Evolutionary conservation across 2,329 filamentous ascomycete genomes (phyloP).

Genomic region (Hansfordia pulvinata): DNA sequence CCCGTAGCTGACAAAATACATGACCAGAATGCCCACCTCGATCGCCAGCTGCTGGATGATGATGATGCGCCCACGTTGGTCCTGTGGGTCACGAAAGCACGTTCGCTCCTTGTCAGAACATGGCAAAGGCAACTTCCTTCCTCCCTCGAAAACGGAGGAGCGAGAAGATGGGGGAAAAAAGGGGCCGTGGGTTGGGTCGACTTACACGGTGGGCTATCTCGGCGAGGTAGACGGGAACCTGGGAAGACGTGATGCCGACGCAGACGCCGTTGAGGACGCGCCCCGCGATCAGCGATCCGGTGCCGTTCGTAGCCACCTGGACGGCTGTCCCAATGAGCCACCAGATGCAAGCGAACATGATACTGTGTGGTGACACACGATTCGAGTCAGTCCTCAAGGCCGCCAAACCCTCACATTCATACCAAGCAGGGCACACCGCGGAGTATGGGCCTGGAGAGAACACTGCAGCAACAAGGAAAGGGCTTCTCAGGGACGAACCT

Average conservation of each 20-base stretch:
- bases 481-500: slow-evolving; percentile 9
- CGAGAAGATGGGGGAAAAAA: too few relatives aligned
- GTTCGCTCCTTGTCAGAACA: neutral
- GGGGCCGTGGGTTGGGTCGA: too few relatives aligned
- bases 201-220: slow-evolving; percentile 40
- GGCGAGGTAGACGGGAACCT: slow-evolving; percentile 55
- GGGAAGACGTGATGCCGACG: slow-evolving; percentile 53
- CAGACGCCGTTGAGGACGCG: slow-evolving; percentile 50
- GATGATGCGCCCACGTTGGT: slow-evolving; percentile 47
- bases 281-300: slow-evolving; percentile 38
- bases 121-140: too few relatives aligned
- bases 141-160: too few relatives aligned
- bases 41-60: slow-evolving; percentile 65
- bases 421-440: neutral
- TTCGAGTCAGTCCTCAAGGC: too few relatives aligned
- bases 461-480: too few relatives aligned
- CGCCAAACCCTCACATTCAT: slow-evolving; percentile 4
- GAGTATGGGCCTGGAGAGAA: neutral
- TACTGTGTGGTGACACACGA: slow-evolving; percentile 9
- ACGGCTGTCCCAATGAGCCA: slow-evolving; percentile 46
- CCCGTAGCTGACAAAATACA: slow-evolving; percentile 57
- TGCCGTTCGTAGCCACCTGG: slow-evolving; percentile 42
- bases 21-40: slow-evolving; percentile 56
- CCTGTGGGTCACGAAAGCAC: slow-evolving; percentile 18
- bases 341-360: slow-evolving; percentile 30